Conservation (phyloP, 768 basidiomycete genomes). For the Tricholoma sp. region DNA sequence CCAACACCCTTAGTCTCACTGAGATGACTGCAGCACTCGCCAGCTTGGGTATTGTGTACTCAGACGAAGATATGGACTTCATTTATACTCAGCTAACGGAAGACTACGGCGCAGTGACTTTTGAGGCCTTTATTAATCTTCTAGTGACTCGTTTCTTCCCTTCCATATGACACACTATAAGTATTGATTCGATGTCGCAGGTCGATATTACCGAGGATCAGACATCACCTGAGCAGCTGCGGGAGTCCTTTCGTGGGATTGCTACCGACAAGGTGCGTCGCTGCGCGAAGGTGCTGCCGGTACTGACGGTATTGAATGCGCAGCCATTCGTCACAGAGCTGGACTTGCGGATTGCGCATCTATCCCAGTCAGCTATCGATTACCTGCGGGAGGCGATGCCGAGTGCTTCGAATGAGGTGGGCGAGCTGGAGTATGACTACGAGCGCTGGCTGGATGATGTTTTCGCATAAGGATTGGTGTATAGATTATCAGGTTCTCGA, state of each 20-base stretch:
- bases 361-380: conserved; percentile 70
- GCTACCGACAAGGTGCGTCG: conserved; percentile 77
- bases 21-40: conserved; percentile 95
- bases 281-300: neutral
- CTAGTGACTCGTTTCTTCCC: conserved; percentile 46
- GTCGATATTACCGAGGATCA: conserved; percentile 96
- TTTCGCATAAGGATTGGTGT: conserved; percentile 43
- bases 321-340: conserved; percentile 93
- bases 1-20: conserved; percentile 77
- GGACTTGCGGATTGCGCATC: conserved; percentile 78
- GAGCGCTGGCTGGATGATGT: conserved; percentile 79
- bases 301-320: conserved; percentile 10
- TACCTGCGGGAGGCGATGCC: conserved; percentile 87
- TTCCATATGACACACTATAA: neutral
- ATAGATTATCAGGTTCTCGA: conserved; percentile 3
- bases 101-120: conserved; percentile 86
- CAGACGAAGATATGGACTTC: conserved; percentile 82
- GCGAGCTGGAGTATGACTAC: conserved; percentile 73
- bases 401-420: conserved; percentile 39
- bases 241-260: conserved; percentile 89
- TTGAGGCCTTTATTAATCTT: conserved; percentile 92
- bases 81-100: conserved; percentile 76
- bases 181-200: conserved; percentile 33
- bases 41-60: conserved; percentile 90
- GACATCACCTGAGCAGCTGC: conserved; percentile 85